Base-by-base conservation (phyloP, 2,329 filamentous ascomycete species). In the Fusarium pseudoanthophilum region DNA sequence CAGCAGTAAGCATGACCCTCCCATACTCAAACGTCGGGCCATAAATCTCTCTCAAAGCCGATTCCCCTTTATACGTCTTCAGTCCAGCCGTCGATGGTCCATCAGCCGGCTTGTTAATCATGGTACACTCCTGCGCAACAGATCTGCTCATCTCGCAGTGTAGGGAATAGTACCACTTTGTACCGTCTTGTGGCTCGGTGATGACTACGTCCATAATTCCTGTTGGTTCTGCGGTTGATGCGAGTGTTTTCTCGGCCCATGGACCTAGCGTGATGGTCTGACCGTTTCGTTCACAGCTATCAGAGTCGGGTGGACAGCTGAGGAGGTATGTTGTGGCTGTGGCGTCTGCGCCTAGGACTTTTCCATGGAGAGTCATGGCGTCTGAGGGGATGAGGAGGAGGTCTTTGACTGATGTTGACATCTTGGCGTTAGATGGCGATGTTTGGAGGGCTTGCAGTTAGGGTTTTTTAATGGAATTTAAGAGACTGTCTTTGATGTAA, bases 341-440 rank as follows among this genome's bases (percentile, higher is more conserved):
- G 1, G 28, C 15, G 15, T 63, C 42, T 39, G 55, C 55, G 11
- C 42, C 28, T 10, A 63, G n/a, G 18, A 49, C 28, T 10, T 21
- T 60, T 14, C 60, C 60, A 10, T 48, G 20, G 1, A 60, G 42
- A 6, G 28, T 30, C 7, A 60, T 39, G 42, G 32, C 34, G 36
- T 48, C 42, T 4, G 56, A 48, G 9, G 42, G 55, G 20, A 60
- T 11, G 10, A 63, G 34, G 5, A 60, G 55, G 10, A 48, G 55
- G 11, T 40, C n/a, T 36, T 20, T 60, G 28, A 63, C 60, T 30
- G n/a, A 60, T 15, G 55, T 63, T 20, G 60, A 34, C 55, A 63
- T 63, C 16, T 11, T 24, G 39, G 18, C 9, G 11, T 1, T 32
- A 16, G 2, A 6, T 26, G 18, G 18, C 5, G 11, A 28, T 28